phyloP scores from a whole-genome alignment of 2,329 filamentous ascomycete species.

The Coniochaeta hoffmannii region DNA sequence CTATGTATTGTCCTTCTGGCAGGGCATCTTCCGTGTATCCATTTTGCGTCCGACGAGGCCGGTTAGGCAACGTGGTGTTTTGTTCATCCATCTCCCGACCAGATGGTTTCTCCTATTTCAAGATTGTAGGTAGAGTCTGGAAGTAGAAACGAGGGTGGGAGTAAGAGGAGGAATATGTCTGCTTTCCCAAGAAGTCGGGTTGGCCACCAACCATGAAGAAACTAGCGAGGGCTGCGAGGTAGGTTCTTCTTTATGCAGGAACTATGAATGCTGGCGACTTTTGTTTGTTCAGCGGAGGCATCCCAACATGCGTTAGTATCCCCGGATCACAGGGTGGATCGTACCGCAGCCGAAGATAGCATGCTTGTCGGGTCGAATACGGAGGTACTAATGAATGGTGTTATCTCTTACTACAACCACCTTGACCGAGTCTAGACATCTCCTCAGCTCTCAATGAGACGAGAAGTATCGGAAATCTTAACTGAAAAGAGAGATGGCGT shows the following conservation, averaged over 20 bases:
- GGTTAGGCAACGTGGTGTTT: neutral
- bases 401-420: neutral
- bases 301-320: neutral
- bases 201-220: neutral
- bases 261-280: neutral
- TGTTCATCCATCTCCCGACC: neutral
- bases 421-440: neutral
- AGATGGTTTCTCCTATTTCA: neutral
- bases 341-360: neutral
- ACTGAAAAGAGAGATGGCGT: neutral
- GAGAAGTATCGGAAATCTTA: neutral
- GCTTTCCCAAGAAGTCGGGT: neutral
- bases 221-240: neutral
- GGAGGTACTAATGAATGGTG: neutral
- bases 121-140: neutral
- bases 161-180: neutral
- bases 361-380: neutral
- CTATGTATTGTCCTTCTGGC: neutral
- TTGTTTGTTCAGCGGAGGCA: neutral
- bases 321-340: neutral
- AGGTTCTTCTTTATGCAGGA: neutral
- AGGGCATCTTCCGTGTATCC: neutral
- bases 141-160: neutral
- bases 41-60: neutral
- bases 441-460: neutral